Percentiles rank a stretch among this genome's conserved stretches.
Evolutionary conservation across 116 monocot genomes (phyloP).

Genomic region (Thalassia testudinum): DNA sequence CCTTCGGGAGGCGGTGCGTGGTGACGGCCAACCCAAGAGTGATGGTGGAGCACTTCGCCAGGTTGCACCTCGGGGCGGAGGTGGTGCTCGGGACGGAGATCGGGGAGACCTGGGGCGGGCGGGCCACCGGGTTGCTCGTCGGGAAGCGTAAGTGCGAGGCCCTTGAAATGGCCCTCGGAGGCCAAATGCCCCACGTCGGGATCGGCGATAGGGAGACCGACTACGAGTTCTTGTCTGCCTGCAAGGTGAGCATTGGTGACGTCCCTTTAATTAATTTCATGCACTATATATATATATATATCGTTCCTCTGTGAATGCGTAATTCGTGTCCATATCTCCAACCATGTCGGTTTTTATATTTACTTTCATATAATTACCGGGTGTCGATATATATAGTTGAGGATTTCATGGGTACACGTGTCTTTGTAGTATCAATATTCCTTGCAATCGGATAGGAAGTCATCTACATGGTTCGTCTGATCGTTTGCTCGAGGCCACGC

Average conservation of each 20-base stretch:
- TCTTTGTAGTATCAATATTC: too few species aligned
- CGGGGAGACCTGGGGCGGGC: conserved; percentile 26
- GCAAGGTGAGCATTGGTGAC: conserved; percentile 47
- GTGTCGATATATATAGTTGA: too few species aligned
- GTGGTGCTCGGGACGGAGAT: conserved; percentile 74
- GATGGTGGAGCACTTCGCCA: conserved; percentile 72
- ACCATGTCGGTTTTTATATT: too few species aligned
- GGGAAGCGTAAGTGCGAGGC: conserved; percentile 44
- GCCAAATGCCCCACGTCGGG: conserved; percentile 46
- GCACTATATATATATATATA: too few species aligned
- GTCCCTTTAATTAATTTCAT: background rate
- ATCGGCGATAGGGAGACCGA: conserved; percentile 76
- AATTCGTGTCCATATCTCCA: too few species aligned
- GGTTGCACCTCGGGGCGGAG: conserved; percentile 50
- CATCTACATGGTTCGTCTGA: too few species aligned
- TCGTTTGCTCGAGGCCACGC: too few species aligned
- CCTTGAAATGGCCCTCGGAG: conserved; percentile 26
- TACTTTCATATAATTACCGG: too few species aligned
- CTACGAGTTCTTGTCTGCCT: conserved; percentile 78
- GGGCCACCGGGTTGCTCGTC: conserved; percentile 57
- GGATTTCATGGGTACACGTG: too few species aligned
- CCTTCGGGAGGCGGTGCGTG: conserved; percentile 41
- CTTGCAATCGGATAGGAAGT: too few species aligned
- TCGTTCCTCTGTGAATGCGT: too few species aligned
- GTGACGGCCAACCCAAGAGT: conserved; percentile 87